Base-by-base conservation (phyloP, 225 moss, liverwort and hornwort species). In the Thuidium tamariscinum region DNA sequence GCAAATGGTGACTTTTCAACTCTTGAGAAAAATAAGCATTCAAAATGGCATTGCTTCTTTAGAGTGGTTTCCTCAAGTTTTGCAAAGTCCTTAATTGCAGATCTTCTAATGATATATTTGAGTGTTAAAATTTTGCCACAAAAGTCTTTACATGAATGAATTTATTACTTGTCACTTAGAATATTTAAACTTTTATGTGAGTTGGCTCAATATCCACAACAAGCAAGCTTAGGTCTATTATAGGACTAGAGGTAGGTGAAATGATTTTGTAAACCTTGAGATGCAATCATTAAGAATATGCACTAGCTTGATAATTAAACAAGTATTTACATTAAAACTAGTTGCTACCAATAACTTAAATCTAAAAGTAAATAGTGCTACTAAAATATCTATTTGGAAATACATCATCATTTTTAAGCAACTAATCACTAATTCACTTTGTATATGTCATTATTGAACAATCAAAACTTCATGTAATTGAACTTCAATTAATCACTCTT, bases 171-270 rank as follows among this genome's bases (percentile, higher is more conserved):
- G 1, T 63, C 10, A n/a, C n/a, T 10, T n/a, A 19, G 19, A 65
- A 65, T 10, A n/a, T 10, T 19, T 19, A 65, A 65, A 10, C 4
- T 65, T n/a, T 65, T 65, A n/a, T 2, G 1, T 34, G 4, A 34
- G 9, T 65, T 65, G 36, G 5, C 20, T 65, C 36, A 61, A 14
- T 29, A 61, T 61, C 3, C 3, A n/a, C 11, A n/a, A 36, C 5
- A 65, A 20, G 11, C 3, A 65, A 0, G 10, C 5, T 36, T 1
- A 19, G 0, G 9, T 65, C 36, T 2, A 65, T 36, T 20, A n/a
- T 19, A 65, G 0, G 3, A 19, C 5, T 65, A 65, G n/a, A 0
- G 10, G 3, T 19, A 10, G 10, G 0, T 65, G 1, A 65, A 36
- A 20, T 19, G 5, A 65, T n/a, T 65, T 36, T 20, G 13, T 39